Evolutionary conservation across 2,329 filamentous ascomycete species (phyloP).

Genomic region (Zasmidium angulare): DNA sequence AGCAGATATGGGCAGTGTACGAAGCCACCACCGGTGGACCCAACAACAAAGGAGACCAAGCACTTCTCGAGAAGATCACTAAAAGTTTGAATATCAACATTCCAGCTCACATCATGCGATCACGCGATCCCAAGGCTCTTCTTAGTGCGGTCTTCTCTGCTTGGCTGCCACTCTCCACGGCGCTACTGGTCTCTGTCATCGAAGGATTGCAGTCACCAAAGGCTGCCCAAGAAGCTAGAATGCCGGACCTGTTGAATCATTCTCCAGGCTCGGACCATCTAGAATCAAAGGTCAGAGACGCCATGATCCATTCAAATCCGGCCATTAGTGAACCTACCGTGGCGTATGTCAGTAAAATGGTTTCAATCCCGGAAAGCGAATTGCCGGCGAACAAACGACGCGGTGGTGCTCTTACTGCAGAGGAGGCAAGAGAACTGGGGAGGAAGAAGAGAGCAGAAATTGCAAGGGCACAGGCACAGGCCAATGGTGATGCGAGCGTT

Average conservation of each 20-base stretch:
- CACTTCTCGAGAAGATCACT: slow-evolving; percentile 86
- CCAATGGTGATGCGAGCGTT: slow-evolving; percentile 48
- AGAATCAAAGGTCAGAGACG: slow-evolving; percentile 67
- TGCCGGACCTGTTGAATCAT: slow-evolving; percentile 74
- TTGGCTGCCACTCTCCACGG: slow-evolving; percentile 92
- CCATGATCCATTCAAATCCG: slow-evolving; percentile 78
- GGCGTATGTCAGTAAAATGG: slow-evolving; percentile 97
- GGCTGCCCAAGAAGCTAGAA: slow-evolving; percentile 72
- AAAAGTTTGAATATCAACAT: slow-evolving; percentile 85
- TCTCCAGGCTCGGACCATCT: slow-evolving; percentile 77
- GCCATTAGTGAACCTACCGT: slow-evolving; percentile 74
- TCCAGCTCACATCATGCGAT: slow-evolving; percentile 78
- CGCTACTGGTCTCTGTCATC: slow-evolving; percentile 87
- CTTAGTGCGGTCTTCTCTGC: slow-evolving; percentile 82
- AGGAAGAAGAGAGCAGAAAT: slow-evolving; percentile 87
- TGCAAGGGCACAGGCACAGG: slow-evolving; percentile 70
- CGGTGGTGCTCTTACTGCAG: slow-evolving; percentile 71
- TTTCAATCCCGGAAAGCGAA: slow-evolving; percentile 90
- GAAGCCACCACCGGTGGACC: slow-evolving; percentile 82
- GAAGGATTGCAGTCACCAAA: slow-evolving; percentile 87
- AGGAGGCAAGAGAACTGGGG: slow-evolving; percentile 85
- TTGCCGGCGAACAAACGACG: slow-evolving; percentile 80
- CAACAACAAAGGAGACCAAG: slow-evolving; percentile 78
- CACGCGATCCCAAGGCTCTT: slow-evolving; percentile 78
- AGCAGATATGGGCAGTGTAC: slow-evolving; percentile 95